Evolutionary conservation across 2,329 filamentous ascomycete genomes (phyloP), one percentile per base, ranked within the genome.

Genomic region (Metarhizium humberi): DNA sequence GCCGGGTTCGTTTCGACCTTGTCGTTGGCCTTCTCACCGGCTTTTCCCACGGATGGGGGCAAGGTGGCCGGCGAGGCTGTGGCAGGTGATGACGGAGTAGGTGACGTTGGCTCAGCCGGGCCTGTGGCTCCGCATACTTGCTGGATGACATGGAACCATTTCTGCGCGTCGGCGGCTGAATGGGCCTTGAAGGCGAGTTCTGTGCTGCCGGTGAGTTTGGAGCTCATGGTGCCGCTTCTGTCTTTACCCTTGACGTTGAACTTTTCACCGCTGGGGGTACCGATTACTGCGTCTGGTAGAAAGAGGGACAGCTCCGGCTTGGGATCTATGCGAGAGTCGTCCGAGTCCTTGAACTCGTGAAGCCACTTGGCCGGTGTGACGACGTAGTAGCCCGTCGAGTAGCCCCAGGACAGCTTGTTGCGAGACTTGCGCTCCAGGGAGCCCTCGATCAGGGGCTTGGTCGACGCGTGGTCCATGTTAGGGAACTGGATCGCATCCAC

Each of bases 181-280:
- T 91, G 87, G 0, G 92, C 91, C 75, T 95, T 95, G 82, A 96
- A 96, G 34, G 80, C 75, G 42, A 95, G 78, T 71, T 97, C 92
- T 45, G 90, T 85, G 30, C 74, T 82, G 61, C 92, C 89, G 50
- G 87, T 82, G 61, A 96, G 81, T 67, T 90, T 92, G 75, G 86
- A 87, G 65, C 86, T 85, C 60, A 96, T 74, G 60, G 87, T 88
- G 67, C 88, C 88, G 65, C 86, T 87, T 55, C 86, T 83, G 68
- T 99, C 92, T 72, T 97, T 97, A 70, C 94, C 94, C 76, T 96
- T 96, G 70, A 99, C 79, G 66, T 84, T 90, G 79, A 99, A 97
- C 72, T 95, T 96, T 57, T 86, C 81, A 54, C 88, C 91, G 61
- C 78, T 84, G 13, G 81, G 80, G 0, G 73, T 66, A 56, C 91